Evolutionary conservation across 2,329 filamentous ascomycete genomes (phyloP), one percentile per base, ranked within the genome.

Genomic region (Atkinsonella texensis): DNA sequence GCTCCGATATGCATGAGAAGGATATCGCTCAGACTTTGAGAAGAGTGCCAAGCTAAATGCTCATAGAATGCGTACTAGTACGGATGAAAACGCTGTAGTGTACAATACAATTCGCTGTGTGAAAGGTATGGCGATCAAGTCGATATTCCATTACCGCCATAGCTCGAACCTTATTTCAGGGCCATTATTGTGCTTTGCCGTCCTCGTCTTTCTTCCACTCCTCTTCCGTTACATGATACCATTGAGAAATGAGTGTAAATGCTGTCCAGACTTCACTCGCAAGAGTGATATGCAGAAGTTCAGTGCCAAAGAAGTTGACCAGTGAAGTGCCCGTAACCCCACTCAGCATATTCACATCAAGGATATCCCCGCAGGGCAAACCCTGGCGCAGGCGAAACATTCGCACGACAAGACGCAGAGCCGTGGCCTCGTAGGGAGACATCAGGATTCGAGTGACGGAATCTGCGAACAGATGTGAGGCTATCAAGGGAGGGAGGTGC

Each of bases 401-500:
- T 39, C 70, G 66, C 2, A 74, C 75, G 20, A 78, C 57, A 2
- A 70, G 58, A 3, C 76, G 66, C 18, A 77, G 62, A 2, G 69
- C 67, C 10, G 70, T 61, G 0, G 73, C 70, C 48, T 80, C 77
- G 33, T 72, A 62, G 1, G 76, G 75, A 13, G 69, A 65, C 33
- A 73, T 64, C 2, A 74, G 31, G 7, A 78, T 46, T 33, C 74
- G 68, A 0, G 70, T 62, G 1, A 67, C 56, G 1, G 73, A 65
- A 23, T 72, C 67, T 0, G 74, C 68, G 28, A 79, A 62, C 3
- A 77, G 68, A 42, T 74, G 70, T 0, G 73, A 66, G 0, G 75
- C 76, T 7, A 67, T 55, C 5, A 79, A 59, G 0, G 73, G 69
- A 7, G 78, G 76, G 1, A 80, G 65, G 40, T 68, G 69, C 0